Conservation (phyloP, 768 basidiomycete genomes). For the Phanerochaete sordida region DNA sequence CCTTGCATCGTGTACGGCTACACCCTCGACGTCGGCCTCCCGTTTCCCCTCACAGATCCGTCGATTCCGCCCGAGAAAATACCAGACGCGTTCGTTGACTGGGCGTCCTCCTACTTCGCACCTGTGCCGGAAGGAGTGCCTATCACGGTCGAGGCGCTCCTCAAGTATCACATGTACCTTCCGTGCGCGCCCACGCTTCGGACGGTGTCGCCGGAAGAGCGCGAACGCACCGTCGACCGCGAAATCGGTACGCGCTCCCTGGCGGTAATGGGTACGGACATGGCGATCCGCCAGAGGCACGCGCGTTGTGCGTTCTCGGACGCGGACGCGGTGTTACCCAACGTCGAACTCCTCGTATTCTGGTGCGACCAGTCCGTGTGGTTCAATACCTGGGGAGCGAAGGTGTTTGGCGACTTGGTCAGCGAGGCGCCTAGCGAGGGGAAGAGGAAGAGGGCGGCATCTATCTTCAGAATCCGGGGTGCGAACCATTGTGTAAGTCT, state of each 20-base stretch:
- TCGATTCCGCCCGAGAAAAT: not conserved
- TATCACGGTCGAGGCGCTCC: not conserved
- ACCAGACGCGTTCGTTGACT: not conserved
- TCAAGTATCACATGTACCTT: not conserved
- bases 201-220: not conserved
- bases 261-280: not conserved
- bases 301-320: not conserved
- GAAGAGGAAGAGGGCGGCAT: not conserved
- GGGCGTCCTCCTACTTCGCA: not conserved
- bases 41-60: not conserved
- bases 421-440: not conserved
- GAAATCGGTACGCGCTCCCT: not conserved
- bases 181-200: not conserved
- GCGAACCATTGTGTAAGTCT: slow-evolving; percentile 19
- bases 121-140: not conserved
- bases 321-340: not conserved
- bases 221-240: not conserved
- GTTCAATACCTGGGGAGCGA: not conserved
- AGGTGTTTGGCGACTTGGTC: slow-evolving; percentile 1
- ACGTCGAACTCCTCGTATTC: not conserved
- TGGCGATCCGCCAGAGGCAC: not conserved
- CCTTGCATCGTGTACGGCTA: not conserved
- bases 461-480: not conserved
- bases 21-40: not conserved
- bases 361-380: not conserved